Base-by-base conservation (phyloP, 257 asterid species). In the Cinchona pubescens region DNA sequence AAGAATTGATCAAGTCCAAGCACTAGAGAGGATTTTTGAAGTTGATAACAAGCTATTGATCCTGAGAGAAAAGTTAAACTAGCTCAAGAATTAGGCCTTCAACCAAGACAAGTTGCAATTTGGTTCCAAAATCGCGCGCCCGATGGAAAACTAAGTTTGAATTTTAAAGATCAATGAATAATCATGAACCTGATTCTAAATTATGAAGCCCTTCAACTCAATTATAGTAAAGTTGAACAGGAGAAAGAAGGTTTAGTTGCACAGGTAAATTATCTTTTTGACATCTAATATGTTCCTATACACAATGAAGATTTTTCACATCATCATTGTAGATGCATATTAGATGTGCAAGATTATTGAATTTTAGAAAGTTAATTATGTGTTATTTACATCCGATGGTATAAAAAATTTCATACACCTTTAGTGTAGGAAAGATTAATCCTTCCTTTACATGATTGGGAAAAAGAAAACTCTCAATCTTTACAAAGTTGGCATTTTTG, bases 71-170 rank as follows among this genome's bases (percentile, higher is more conserved):
- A 86, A 70, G 37, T 67, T 27, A 82, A 86, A 70, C 64, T 86
- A 16, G 88, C 90, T 11, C 79, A 60, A 23, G 90, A 84, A 74
- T 65, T 84, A 51, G 84, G 87, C 42, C 86, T 86, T 29, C 86
- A 86, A 67, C 90, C 90, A 5, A 53, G 90, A 69, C 88, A 86
- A 77, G 79, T 86, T 5, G 88, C 90, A 15, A 84, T 86, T 45
- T 86, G 90, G 90, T 86, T 86, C 78, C 90, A 86, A 48, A 86
- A 86, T n/a, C 83, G 88, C 83, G 88, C 0, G 90, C 90, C 32
- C 74, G 90, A 0, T 86, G 83, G 85, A 86, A 86, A 63, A 82
- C 86, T 0, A 86, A 86, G 84, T 86, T n/a, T n/a, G n/a, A 86
- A 74, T 43, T 86, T 71, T 88, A 86, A 76, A 84, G 85, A 69